phyloP scores from a whole-genome alignment of 2,329 filamentous ascomycete species.

The Penicillium sp. region DNA sequence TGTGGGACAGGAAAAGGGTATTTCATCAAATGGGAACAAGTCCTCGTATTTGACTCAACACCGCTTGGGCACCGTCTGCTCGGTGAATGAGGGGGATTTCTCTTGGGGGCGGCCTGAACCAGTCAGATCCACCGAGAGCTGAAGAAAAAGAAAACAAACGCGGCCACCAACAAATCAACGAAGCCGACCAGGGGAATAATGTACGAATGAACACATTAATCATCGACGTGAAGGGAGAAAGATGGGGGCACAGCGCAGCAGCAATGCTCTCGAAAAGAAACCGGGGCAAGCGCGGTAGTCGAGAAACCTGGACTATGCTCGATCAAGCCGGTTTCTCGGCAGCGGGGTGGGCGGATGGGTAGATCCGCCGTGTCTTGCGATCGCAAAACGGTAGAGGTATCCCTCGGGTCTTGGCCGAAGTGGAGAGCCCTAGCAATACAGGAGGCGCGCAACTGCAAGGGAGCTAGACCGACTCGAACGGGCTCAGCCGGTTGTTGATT shows the following conservation, averaged over 20 bases:
- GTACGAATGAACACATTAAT: neutral
- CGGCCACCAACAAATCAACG: slow-evolving; percentile 17
- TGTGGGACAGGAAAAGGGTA: slow-evolving; percentile 9
- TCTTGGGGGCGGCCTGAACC: slow-evolving; percentile 27
- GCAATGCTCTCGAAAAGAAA: neutral
- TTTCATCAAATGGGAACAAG: slow-evolving; percentile 19
- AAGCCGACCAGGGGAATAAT: slow-evolving; percentile 3
- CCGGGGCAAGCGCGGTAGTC: slow-evolving; percentile 24
- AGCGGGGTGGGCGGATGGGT: slow-evolving; percentile 17
- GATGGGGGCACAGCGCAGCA: slow-evolving; percentile 10
- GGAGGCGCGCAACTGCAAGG: slow-evolving; percentile 17
- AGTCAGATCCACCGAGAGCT: slow-evolving; percentile 29
- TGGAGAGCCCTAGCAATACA: neutral
- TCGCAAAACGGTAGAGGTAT: neutral
- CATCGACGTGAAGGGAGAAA: neutral
- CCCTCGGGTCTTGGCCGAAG: neutral
- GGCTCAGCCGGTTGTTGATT: neutral
- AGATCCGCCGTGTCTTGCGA: slow-evolving; percentile 15
- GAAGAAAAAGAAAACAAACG: slow-evolving; percentile 19
- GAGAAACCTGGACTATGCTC: slow-evolving; percentile 19
- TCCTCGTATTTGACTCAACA: slow-evolving; percentile 16
- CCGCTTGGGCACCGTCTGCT: slow-evolving; percentile 11
- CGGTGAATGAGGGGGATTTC: neutral
- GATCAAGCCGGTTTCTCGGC: neutral
- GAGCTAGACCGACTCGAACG: slow-evolving; percentile 5